Evolutionary conservation across 2,329 filamentous ascomycete species (phyloP), one percentile per base, ranked within the genome.

Genomic region (Fusarium clavum): DNA sequence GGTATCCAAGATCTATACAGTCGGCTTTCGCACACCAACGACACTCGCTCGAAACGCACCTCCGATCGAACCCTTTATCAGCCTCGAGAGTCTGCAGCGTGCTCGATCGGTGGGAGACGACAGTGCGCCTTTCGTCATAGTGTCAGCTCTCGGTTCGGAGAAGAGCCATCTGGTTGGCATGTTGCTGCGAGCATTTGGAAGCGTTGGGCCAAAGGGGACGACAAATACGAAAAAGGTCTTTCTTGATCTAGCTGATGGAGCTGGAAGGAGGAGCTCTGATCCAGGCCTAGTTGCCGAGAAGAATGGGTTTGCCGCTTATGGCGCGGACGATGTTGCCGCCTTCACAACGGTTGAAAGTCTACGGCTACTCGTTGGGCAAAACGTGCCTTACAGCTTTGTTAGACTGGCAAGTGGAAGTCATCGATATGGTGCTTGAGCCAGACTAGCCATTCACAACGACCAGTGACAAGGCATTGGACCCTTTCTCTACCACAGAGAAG

Each of bases 351-450:
- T 95, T 8, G 92, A 96, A 81, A 95, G 90, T 51, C 81, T 96
- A 58, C 85, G 93, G 71, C 79, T 94, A 63, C 84, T 97, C 25
- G 92, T 95, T 13, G 93, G 93, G 12, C 92, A 96, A 81, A 96
- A 96, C 77, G 92, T 96, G 60, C 92, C 92, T 8, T 95, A 94
- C 80, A 94, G 92, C 80, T 97, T 97, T 82, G 93, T 96, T 44
- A 86, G 92, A 51, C 83, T 96, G 77, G 92, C 93, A 3, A 85
- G 85, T 51, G 86, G 86, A 4, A 79, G 84, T 24, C 82, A 81
- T 29, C 79, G 86, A 64, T 87, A 83, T 69, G 87, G 77, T 75
- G 32, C 43, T 81, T 68, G 85, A 76, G 30, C 67, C 43, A 20
- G 45, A 20, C 30, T 22, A 27, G n/a, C 41, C 40, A 52, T 43